A percentile compares a stretch with the other conserved stretches of the same genome.
These are phyloP conservation scores for Marasmius fiardii DNA, from an alignment of 1,284 basidiomycete species.

Conservation along the genomic window DNA sequence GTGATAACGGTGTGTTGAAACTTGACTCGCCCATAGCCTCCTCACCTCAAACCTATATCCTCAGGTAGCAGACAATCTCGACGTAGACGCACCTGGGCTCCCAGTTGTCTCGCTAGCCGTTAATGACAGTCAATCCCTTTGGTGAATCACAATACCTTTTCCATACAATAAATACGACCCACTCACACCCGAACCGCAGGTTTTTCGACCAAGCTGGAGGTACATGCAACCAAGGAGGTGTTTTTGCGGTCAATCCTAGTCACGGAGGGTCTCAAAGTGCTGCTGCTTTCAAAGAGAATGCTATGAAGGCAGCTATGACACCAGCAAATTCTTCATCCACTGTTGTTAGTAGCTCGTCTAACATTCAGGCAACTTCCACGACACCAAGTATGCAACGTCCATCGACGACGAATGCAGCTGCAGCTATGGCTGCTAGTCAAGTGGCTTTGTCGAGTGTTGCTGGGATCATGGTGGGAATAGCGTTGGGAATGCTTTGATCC, in stretches of 20 bases:
- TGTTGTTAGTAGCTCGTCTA: neutral
- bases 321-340: neutral
- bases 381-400: neutral
- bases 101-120: neutral
- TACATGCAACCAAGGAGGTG: conserved; percentile 5
- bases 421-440: neutral
- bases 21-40: neutral
- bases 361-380: neutral
- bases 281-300: conserved; percentile 6
- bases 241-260: conserved; percentile 3
- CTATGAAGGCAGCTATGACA: neutral
- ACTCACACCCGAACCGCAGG: neutral
- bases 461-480: neutral
- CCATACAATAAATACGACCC: neutral
- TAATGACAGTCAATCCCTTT: neutral
- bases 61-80: conserved; percentile 27
- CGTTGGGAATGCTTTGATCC: neutral
- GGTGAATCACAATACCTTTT: neutral
- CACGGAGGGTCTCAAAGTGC: conserved; percentile 1
- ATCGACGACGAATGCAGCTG: neutral
- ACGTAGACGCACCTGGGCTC: conserved; percentile 16
- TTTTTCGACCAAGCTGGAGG: conserved; percentile 7
- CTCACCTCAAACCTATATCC: neutral
- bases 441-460: neutral
- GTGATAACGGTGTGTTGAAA: conserved; percentile 24